Evolutionary conservation across 2,329 filamentous ascomycete species (phyloP).

Genomic region (Simplicillium sp.): DNA sequence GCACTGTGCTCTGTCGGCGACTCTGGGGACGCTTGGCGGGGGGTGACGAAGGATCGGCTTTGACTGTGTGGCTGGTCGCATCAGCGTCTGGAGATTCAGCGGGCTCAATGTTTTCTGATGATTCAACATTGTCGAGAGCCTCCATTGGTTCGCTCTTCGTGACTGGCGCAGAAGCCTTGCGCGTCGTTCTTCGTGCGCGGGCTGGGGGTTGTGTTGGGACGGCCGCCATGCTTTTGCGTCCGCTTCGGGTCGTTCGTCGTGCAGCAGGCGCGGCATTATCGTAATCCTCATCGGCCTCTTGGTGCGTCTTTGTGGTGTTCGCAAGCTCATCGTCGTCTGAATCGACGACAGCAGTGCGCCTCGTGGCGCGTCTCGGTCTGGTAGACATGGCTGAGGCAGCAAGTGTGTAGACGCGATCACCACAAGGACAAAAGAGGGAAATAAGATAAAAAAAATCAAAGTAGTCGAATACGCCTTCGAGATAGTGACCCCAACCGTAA

Average conservation of each 20-base stretch:
- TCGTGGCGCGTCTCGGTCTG: constrained; percentile 37
- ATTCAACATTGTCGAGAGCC: constrained; percentile 1
- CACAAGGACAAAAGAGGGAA: constrained; percentile 1
- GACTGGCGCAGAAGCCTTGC: constrained; percentile 27
- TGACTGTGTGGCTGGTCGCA: constrained; percentile 44
- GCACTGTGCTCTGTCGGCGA: constrained; percentile 29
- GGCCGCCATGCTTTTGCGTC: constrained; percentile 34
- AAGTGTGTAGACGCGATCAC: constrained; percentile 4
- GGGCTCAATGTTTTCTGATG: constrained; percentile 2
- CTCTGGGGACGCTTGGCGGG: constrained; percentile 17
- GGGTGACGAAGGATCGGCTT: constrained; percentile 19
- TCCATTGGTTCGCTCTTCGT: constrained; percentile 9
- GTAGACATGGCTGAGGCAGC: constrained; percentile 29
- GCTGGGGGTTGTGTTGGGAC: constrained; percentile 26
- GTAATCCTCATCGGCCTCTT: constrained; percentile 61
- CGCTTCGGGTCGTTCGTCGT: constrained; percentile 16
- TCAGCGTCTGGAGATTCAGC: constrained; percentile 20
- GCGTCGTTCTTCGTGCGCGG: constrained; percentile 26
- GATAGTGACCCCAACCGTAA: no score
- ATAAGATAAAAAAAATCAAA: constrained; percentile 5
- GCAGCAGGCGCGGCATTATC: constrained; percentile 52
- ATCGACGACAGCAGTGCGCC: constrained; percentile 67
- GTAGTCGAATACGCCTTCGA: no score
- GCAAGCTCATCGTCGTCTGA: constrained; percentile 68
- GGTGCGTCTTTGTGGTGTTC: constrained; percentile 38